phyloP scores from a whole-genome alignment of 2,329 filamentous ascomycete species.

The Cephalotrichum gorgonifer region DNA sequence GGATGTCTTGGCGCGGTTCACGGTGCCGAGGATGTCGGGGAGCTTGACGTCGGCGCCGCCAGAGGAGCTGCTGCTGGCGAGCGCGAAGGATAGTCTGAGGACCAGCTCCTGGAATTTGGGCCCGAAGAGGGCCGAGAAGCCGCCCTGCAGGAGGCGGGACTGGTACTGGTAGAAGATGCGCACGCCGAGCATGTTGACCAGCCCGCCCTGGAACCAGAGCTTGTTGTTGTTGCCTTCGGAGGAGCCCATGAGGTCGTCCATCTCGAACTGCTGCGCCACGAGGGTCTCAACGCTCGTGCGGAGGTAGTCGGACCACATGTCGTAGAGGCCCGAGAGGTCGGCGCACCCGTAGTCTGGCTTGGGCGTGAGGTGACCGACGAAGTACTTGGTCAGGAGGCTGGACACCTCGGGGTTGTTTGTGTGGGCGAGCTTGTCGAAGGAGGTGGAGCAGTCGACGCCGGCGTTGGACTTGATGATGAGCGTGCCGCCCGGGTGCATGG shows the following conservation, averaged over 20 bases:
- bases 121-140: slow-evolving; percentile 39
- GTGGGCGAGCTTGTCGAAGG: slow-evolving; percentile 43
- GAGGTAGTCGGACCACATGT: slow-evolving; percentile 39
- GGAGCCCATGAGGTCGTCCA: slow-evolving; percentile 37
- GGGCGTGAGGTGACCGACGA: slow-evolving; percentile 37
- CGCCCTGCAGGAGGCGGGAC: slow-evolving; percentile 36
- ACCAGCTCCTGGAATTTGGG: slow-evolving; percentile 41
- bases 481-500: slow-evolving; percentile 42
- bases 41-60: slow-evolving; percentile 25
- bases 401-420: slow-evolving; percentile 44
- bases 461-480: slow-evolving; percentile 44
- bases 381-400: slow-evolving; percentile 42
- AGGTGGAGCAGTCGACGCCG: slow-evolving; percentile 40
- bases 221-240: too few relatives aligned
- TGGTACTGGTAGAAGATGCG: slow-evolving; percentile 43
- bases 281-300: slow-evolving; percentile 38
- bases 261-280: slow-evolving; percentile 42
- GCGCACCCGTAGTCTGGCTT: slow-evolving; percentile 35
- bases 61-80: slow-evolving; percentile 28
- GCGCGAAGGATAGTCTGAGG: slow-evolving; percentile 38
- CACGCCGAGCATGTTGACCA: slow-evolving; percentile 38
- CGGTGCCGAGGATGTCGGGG: slow-evolving; percentile 14
- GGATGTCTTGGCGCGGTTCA: slow-evolving; percentile 23
- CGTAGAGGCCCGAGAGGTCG: slow-evolving; percentile 34
- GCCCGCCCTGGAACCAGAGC: slow-evolving; percentile 33